Evolutionary conservation across 2,329 filamentous ascomycete genomes (phyloP).

Genomic region (Colletotrichum plurivorum): DNA sequence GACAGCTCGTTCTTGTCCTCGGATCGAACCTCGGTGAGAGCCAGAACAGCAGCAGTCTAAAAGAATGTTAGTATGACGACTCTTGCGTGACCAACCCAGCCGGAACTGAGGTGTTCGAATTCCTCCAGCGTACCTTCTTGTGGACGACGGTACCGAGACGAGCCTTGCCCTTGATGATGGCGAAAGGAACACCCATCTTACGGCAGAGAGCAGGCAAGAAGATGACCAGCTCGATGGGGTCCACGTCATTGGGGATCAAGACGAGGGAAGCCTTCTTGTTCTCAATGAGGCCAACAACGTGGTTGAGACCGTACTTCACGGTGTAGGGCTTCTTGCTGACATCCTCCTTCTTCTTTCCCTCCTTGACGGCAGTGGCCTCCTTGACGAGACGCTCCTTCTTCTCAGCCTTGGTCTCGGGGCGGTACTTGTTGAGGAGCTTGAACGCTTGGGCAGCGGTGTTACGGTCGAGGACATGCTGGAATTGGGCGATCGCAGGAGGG

Average conservation of each 20-base stretch:
- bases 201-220: constrained; percentile 99
- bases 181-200: constrained; percentile 99
- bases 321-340: constrained; percentile 99
- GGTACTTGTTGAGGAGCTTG: constrained; percentile 99
- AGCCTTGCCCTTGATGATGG: constrained; percentile 99
- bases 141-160: constrained; percentile 98
- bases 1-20: constrained; percentile 99
- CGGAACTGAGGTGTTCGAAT: background rate
- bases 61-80: background rate
- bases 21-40: constrained; percentile 94
- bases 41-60: constrained; percentile 94
- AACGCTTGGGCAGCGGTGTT: constrained; percentile 97
- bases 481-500: constrained; percentile 96
- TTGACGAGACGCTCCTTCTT: constrained; percentile 99
- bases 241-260: constrained; percentile 99
- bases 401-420: constrained; percentile 98
- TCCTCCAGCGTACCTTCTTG: constrained; percentile 84
- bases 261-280: constrained; percentile 99
- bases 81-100: background rate
- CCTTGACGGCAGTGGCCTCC: constrained; percentile 97
- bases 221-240: constrained; percentile 99
- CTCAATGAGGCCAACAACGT: constrained; percentile 96
- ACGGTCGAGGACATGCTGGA: constrained; percentile 96
- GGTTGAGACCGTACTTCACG: constrained; percentile 99
- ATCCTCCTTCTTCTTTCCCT: constrained; percentile 99